Evolutionary conservation across 2,329 filamentous ascomycete genomes (phyloP), one percentile per base, ranked within the genome.

Genomic region (Curvularia hawaiiensis): DNA sequence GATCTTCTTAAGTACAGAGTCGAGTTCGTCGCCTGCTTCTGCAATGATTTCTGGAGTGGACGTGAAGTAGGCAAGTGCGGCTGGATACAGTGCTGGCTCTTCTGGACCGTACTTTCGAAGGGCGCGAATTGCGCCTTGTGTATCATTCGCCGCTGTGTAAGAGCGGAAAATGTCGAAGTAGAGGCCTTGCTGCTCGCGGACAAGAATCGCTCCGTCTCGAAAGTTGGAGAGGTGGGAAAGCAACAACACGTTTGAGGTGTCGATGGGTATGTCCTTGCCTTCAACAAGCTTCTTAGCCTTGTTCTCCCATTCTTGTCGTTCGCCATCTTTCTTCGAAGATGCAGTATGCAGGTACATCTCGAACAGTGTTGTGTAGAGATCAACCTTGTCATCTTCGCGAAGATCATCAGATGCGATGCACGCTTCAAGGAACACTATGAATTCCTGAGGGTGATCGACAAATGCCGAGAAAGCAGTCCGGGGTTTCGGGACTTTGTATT

Each of bases 281-380:
- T 95, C 89, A 54, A 99, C 93, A 24, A 98, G 84, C 60, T 87
- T 88, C 79, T 95, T 97, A 0, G 95, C 95, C 74, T 96, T 97
- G 43, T 83, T 83, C 72, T 97, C 92, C 94, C 95, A 99, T 62
- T 89, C 85, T 66, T 90, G 85, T 62, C 89, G 88, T 61, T 92
- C 84, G 33, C 76, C 72, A 75, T 88, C 88, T 68, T 88, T 90
- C 69, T 89, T 89, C 56, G 88, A 86, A 58, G 88, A 90, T 22
- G 94, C 90, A 67, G 92, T 95, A 75, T 96, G 90, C 9, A 99
- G 81, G 72, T 98, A 99, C 90, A 99, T 98, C 76, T 99, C 96
- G 71, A 99, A 98, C 14, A 99, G 77, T 0, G 96, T 97, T 0
- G 94, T 98, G 71, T 95, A 95, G 16, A 99, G 83, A 74, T 99